Base-by-base conservation (phyloP, 2,329 filamentous ascomycete species). In the Sclerotinia glacialis region DNA sequence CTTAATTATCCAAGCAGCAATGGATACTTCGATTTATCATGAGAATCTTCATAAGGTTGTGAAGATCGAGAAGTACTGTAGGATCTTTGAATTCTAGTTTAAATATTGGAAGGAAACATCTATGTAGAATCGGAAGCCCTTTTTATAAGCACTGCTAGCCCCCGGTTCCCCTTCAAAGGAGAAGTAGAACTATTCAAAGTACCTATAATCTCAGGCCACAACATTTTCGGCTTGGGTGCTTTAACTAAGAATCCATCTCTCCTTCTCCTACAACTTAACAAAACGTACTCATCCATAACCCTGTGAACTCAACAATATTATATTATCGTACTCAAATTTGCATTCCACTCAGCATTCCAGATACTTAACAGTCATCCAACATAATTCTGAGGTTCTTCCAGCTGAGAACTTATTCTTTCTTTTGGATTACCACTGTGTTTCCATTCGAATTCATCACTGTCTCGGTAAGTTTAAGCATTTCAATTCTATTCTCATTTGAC, bases 381-480 rank as follows among this genome's bases (percentile, higher is more conserved):
- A 37, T 12, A 26, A 60, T 23, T 7, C 6, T 37, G 8, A n/a
- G 31, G 31, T 37, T 18, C 28, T 0, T 0, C 49, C 6, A 61
- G 21, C 28, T 37, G 31, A 26, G 31, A 61, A 37, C 5, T 26
- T 26, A 50, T 40, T 37, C 7, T 28, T 34, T 60, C 42, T 34
- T 34, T 34, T 28, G 42, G 28, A 23, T 23, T 16, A 60, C 14
- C 42, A 31, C 56, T 26, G 28, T 18, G 16, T 49, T 26, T 23
- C 44, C 44, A 61, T 61, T n/a, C n/a, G n/a, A n/a, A n/a, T n/a
- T 4, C 28, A 21, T 49, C 34, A 46, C 49, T 16, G 14, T 50
- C 58, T 61, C 58, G 58, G 58, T 61, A 61, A 61, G 58, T 61
- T 37, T 26, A 49, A 26, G 47, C 18, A 34, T n/a, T 40, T 49